Evolutionary conservation across 2,329 filamentous ascomycete genomes (phyloP), one percentile per base, ranked within the genome.

Genomic region (Aplosporella prunicola): DNA sequence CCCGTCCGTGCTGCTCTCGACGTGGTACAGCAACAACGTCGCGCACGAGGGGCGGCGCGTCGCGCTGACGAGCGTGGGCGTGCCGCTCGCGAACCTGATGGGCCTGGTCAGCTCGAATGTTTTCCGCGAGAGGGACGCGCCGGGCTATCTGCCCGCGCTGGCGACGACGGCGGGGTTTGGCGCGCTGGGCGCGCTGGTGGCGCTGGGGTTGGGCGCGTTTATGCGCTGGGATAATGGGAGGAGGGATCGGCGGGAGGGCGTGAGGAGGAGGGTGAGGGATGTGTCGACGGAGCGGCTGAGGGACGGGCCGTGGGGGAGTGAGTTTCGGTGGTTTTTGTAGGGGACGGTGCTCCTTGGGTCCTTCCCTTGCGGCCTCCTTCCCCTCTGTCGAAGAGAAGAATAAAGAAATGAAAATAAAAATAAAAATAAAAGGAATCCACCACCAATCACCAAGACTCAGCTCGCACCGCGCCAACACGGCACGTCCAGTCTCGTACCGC

Each of bases 1-100:
- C 0, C 82, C 83, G 0, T 82, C 76, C 0, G 81, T 87, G 7
- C 65, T 88, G 9, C 64, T 79, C 11, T 63, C 76, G 46, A 66
- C 75, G 40, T 80, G 78, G 78, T 87, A 86, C 61, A 88, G 84
- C 62, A 88, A 88, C 65, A 89, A 89, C 53, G 73, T 86, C 39
- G 81, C 82, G 1, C 73, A 88, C 49, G 83, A 88, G 57, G 78
- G 79, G 40, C 74, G 77, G 24, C 77, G 82, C 31, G 69, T 85
- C 5, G 68, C 78, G 1, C 64, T 86, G 10, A 87, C 82, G 0
- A 78, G 75, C 18, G 71, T 87, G 13, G 80, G 78, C 16, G 81
- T 88, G 0, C 82, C 82, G 0, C 55, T 84, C 8, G 82, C 82
- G 3, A 88, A 88, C 46, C 55, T 86, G 23, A 87, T 87, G 78